phyloP scores from a whole-genome alignment of 1,284 basidiomycete species.

The Kwoniella shivajii region DNA sequence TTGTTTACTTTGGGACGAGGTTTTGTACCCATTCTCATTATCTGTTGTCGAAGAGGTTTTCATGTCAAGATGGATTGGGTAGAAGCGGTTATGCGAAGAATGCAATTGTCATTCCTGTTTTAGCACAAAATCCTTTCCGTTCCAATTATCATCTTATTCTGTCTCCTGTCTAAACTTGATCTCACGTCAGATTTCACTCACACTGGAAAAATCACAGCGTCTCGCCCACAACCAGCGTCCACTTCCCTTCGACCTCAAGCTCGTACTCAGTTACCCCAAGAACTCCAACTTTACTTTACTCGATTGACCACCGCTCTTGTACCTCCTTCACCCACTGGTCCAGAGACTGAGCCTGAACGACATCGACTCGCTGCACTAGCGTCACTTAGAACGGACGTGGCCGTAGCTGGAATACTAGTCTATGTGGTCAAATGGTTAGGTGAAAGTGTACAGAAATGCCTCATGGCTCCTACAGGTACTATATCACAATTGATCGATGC shows the following conservation, averaged over 20 bases:
- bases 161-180: not conserved
- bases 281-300: slow-evolving; percentile 93
- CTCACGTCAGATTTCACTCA: not conserved
- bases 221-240: slow-evolving; percentile 41
- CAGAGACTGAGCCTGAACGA: slow-evolving; percentile 45
- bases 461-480: slow-evolving; percentile 60
- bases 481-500: slow-evolving; percentile 82
- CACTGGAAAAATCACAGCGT: slow-evolving; percentile 25
- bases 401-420: slow-evolving; percentile 88
- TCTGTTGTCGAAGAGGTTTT: no score
- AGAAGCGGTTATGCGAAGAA: no score
- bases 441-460: slow-evolving; percentile 71
- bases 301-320: slow-evolving; percentile 84
- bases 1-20: no score
- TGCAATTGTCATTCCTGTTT: no score
- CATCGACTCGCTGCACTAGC: slow-evolving; percentile 86
- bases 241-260: slow-evolving; percentile 57
- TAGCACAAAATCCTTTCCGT: not conserved
- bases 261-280: slow-evolving; percentile 90
- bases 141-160: not conserved
- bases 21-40: no score
- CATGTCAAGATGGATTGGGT: no score
- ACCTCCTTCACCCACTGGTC: slow-evolving; percentile 53
- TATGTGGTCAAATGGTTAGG: slow-evolving; percentile 95
- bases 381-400: slow-evolving; percentile 85